phyloP scores from a whole-genome alignment of 1,284 basidiomycete species.

The Ganoderma leucocontextum region DNA sequence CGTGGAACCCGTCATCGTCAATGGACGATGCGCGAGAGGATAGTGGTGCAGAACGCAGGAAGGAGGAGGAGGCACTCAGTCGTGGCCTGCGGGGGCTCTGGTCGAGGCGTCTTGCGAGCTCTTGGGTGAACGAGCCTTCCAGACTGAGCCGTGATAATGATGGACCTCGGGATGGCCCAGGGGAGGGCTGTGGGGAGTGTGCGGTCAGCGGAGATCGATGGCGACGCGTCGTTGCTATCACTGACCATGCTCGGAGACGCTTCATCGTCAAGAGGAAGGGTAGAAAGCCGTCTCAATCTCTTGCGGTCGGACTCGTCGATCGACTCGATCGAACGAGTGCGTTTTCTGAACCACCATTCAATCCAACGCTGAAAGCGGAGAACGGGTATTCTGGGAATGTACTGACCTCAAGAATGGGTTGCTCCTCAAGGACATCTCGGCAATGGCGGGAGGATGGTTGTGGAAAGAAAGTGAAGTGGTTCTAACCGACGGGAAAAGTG shows the following conservation, averaged over 20 bases:
- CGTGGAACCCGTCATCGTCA: conserved; percentile 23
- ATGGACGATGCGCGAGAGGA: conserved; percentile 30
- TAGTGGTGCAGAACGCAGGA: conserved; percentile 19
- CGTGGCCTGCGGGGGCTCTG: conserved; percentile 15
- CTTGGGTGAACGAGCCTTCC: conserved; percentile 15
- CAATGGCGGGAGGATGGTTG: background rate
- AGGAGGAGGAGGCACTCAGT: conserved; percentile 21
- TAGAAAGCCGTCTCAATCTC: conserved; percentile 18
- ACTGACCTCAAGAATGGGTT: conserved; percentile 18
- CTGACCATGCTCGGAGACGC: conserved; percentile 15
- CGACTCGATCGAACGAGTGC: conserved; percentile 19
- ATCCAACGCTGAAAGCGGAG: background rate
- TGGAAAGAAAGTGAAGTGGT: background rate
- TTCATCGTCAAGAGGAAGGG: conserved; percentile 12
- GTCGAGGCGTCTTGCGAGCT: conserved; percentile 7
- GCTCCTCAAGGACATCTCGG: conserved; percentile 19
- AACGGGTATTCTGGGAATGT: background rate
- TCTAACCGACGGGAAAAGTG: conserved; percentile 9
- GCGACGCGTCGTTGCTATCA: conserved; percentile 17
- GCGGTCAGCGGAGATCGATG: conserved; percentile 11
- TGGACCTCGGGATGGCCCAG: conserved; percentile 11
- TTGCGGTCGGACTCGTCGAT: conserved; percentile 17
- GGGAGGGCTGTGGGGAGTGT: conserved; percentile 10
- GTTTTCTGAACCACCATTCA: conserved; percentile 15
- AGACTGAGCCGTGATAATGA: conserved; percentile 6